phyloP scores from a whole-genome alignment of 768 basidiomycete genomes.

The Termitomyces bulborhizus region DNA sequence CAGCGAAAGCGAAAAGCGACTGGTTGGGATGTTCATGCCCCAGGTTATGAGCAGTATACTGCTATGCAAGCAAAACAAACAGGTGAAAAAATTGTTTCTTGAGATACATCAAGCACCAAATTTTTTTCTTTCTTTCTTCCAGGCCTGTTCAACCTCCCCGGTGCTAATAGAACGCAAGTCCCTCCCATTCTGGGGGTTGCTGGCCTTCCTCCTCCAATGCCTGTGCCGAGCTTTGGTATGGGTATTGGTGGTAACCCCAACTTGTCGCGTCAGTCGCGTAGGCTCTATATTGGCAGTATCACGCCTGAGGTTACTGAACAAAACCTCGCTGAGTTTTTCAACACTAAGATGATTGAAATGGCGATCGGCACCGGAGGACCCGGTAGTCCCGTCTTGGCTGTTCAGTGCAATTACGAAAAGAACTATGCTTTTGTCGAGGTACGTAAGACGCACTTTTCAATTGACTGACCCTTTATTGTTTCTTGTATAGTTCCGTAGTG shows the following conservation, averaged over 20 bases:
- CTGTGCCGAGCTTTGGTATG: conserved; percentile 81
- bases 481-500: conserved; percentile 82
- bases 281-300: conserved; percentile 96
- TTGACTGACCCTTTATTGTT: conserved; percentile 7
- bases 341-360: conserved; percentile 92
- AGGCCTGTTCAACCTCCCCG: conserved; percentile 96
- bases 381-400: conserved; percentile 87
- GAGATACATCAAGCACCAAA: background rate
- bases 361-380: conserved; percentile 76
- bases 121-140: background rate
- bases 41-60: conserved; percentile 91
- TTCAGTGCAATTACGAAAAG: conserved; percentile 98
- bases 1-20: conserved; percentile 87
- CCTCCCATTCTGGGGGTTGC: conserved; percentile 78
- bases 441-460: conserved; percentile 14
- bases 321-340: conserved; percentile 91
- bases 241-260: conserved; percentile 85
- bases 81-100: conserved; percentile 41
- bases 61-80: conserved; percentile 99
- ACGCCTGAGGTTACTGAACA: conserved; percentile 93
- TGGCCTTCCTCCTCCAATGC: conserved; percentile 76
- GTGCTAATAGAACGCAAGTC: conserved; percentile 85
- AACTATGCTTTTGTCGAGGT: conserved; percentile 99
- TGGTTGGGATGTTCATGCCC: conserved; percentile 95
- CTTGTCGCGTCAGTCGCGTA: conserved; percentile 85